phyloP scores from a whole-genome alignment of 2,329 filamentous ascomycete species.

The Xylaria sp. region DNA sequence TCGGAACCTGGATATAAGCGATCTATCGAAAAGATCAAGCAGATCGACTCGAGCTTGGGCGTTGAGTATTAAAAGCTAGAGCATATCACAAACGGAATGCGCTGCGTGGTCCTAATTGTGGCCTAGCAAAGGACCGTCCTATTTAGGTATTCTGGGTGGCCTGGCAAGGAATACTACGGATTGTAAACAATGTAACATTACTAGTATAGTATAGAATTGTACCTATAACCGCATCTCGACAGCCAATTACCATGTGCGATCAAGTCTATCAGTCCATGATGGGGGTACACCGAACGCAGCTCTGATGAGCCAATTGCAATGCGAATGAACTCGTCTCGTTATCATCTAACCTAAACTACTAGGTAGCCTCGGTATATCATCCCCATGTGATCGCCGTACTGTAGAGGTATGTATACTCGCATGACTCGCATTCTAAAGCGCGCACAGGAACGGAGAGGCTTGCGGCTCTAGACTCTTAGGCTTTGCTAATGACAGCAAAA shows the following conservation, averaged over 20 bases:
- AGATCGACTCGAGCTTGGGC: constrained; percentile 51
- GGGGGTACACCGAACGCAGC: too few species aligned
- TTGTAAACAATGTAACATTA: background rate
- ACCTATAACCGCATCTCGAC: background rate
- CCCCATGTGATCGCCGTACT: too few species aligned
- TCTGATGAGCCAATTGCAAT: too few species aligned
- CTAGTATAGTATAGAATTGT: too few species aligned
- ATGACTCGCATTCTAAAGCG: background rate
- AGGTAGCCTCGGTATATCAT: too few species aligned
- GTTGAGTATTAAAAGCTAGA: constrained; percentile 35
- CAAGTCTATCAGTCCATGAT: too few species aligned
- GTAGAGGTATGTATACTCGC: too few species aligned
- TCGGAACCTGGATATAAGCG: constrained; percentile 54
- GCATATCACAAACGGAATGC: background rate
- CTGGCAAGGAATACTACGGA: background rate
- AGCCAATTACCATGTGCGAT: background rate
- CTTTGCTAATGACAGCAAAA: background rate
- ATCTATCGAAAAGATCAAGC: constrained; percentile 55
- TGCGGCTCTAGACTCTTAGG: background rate
- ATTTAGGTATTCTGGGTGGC: background rate
- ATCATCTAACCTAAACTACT: background rate
- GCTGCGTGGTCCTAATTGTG: too few species aligned
- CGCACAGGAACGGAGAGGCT: background rate
- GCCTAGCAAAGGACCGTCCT: background rate
- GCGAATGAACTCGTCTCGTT: background rate